These are phyloP conservation scores for Suillus cothurnatus DNA, from an alignment of 768 basidiomycete species.

Conservation along the genomic window DNA sequence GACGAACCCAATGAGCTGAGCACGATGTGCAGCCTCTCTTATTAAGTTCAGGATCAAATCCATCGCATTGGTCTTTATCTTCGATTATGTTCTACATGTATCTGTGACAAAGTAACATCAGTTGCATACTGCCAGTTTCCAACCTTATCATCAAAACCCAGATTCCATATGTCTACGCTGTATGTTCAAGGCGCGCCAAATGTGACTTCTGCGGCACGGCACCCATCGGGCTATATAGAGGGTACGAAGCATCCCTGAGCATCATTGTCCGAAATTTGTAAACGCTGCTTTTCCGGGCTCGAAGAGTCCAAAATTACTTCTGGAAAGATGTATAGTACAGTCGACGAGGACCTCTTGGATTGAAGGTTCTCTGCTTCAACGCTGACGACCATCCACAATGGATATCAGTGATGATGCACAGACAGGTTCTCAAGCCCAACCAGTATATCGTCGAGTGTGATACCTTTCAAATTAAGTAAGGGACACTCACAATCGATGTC, in stretches of 20 bases:
- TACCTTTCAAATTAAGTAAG: not conserved
- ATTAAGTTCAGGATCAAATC: not conserved
- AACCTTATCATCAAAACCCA: conserved; percentile 23
- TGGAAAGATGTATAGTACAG: not conserved
- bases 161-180: conserved; percentile 26
- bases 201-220: conserved; percentile 25
- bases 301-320: not conserved
- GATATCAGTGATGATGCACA: not conserved
- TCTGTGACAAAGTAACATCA: not conserved
- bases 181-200: conserved; percentile 18
- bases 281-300: not conserved
- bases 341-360: not conserved
- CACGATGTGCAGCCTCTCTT: not conserved
- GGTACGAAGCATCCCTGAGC: not conserved
- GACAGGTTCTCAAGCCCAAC: too few species aligned
- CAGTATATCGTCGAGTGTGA: not conserved
- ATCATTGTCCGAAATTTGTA: not conserved
- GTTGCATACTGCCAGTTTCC: not conserved
- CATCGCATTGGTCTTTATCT: not conserved
- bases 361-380: not conserved
- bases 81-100: not conserved
- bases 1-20: not conserved
- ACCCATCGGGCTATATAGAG: conserved; percentile 9
- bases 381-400: not conserved
- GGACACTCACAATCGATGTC: not conserved